Conservation (phyloP, 2,329 filamentous ascomycete species). For the Neonectria faginata region DNA sequence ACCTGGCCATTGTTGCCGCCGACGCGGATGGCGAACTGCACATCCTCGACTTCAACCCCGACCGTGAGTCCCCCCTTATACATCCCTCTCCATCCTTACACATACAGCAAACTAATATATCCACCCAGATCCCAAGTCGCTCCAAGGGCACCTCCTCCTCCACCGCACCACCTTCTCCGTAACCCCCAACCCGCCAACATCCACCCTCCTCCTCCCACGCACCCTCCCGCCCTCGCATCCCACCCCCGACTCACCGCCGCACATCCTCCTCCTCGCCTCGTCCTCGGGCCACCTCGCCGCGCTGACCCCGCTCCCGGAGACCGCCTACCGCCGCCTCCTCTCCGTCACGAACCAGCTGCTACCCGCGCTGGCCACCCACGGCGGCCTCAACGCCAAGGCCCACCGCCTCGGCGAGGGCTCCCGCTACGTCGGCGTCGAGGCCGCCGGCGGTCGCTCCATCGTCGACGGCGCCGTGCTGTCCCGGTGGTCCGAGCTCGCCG, state of each 20-base stretch:
- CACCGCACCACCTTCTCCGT: conserved; percentile 90
- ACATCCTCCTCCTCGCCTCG: conserved; percentile 75
- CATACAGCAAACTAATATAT: conserved; percentile 39
- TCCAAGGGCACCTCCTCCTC: conserved; percentile 87
- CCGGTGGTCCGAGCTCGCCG: conserved; percentile 81
- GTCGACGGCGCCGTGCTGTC: conserved; percentile 83
- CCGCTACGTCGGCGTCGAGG: conserved; percentile 64
- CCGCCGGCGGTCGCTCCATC: conserved; percentile 71
- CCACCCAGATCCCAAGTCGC: conserved; percentile 84
- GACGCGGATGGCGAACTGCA: conserved; percentile 90
- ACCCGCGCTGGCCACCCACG: conserved; percentile 79
- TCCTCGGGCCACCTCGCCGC: conserved; percentile 81
- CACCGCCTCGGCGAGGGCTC: conserved; percentile 70
- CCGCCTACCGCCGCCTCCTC: conserved; percentile 84
- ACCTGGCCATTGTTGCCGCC: conserved; percentile 83
- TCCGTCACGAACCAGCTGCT: conserved; percentile 84
- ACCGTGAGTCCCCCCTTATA: conserved; percentile 70
- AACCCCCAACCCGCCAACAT: conserved; percentile 80
- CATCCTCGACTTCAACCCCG: conserved; percentile 92
- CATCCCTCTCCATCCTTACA: background rate
- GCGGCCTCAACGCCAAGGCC: conserved; percentile 84
- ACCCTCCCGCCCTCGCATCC: conserved; percentile 60
- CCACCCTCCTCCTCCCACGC: conserved; percentile 80
- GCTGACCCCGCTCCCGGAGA: conserved; percentile 81
- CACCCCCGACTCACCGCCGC: conserved; percentile 46